Base-by-base conservation (phyloP, 768 basidiomycete genomes). In the Tricholoma hemisulphureum region DNA sequence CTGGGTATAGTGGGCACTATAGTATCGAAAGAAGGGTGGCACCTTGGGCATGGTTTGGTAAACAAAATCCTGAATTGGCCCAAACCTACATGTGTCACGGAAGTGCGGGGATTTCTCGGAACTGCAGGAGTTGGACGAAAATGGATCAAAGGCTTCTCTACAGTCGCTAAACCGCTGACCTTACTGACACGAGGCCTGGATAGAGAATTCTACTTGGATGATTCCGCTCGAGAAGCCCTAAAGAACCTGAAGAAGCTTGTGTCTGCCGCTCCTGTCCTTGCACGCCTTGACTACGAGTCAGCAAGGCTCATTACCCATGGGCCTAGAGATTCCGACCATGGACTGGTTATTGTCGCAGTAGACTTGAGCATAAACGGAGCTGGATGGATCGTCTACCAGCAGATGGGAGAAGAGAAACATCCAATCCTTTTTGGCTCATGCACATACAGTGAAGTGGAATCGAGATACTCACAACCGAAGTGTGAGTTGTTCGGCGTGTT, bases 401-500 rank as follows among this genome's bases (percentile, higher is more conserved):
- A 68, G 0, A 55, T 56, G 59, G 2, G 60, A 61, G 1, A 62
- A 65, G n/a, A n/a, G n/a, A n/a, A n/a, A n/a, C n/a, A n/a, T n/a
- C n/a, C n/a, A n/a, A n/a, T n/a, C n/a, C n/a, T n/a, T n/a, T n/a
- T n/a, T n/a, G n/a, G n/a, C n/a, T n/a, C n/a, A n/a, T n/a, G n/a
- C n/a, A n/a, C n/a, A 26, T 57, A 59, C n/a, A 77, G 70, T 35
- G 61, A 70, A 0, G 49, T 53, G 0, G 70, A 77, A 58, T 56
- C 65, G 1, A 78, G 53, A 52, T 71, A 0, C 73, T n/a, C n/a
- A n/a, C n/a, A n/a, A n/a, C n/a, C n/a, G n/a, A n/a, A n/a, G n/a
- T n/a, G n/a, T n/a, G n/a, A 77, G 56, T 63, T 78, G 0, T 80
- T 73, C 48, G 73, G 76, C 0, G 49, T 77, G 0, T 77, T 67